Evolutionary conservation across 306 rosid genomes (phyloP), one percentile per base, ranked within the genome.

Genomic region (Dryas alaskensis): DNA sequence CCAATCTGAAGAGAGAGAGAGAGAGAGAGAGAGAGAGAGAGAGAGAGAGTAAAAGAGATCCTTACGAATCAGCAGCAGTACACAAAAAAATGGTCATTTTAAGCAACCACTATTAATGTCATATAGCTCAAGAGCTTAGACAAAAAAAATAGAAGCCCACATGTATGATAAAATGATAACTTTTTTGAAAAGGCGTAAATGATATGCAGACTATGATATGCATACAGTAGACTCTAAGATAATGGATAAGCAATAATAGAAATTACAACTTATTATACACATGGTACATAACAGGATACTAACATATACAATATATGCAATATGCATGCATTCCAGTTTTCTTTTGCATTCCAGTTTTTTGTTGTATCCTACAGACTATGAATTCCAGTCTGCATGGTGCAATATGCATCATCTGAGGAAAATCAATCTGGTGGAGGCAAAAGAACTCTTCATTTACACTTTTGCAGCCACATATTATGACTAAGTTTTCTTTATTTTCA

Each of bases 1-100:
- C 99, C 97, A 78, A 94, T 87, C 99, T 94, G 89, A 65, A 70
- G 46, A 69, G 6, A 59, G 63, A 68, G 50, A 42, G 8, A 64
- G 51, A 74, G 47, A 68, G 53, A 49, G 25, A 70, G 62, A 76
- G 62, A 68, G 60, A 37, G n/a, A 0, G 57, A 60, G 45, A 7
- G 7, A 17, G 57, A 60, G 45, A 0, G 45, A 7, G 48, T 7
- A n/a, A 31, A 31, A 31, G 37, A 31, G 37, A 40, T 62, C 48
- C 25, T 70, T 61, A 62, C 50, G 55, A 55, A 43, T 57, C 69
- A 0, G 13, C 16, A 10, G 44, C n/a, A 49, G 13, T 47, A 59
- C 22, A 49, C 6, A 5, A 12, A 55, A 55, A 69, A 10, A 40
- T 53, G 19, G 19, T 10, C 9, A 4, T 6, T 39, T 13, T 22